phyloP scores from a whole-genome alignment of 441 rosid species.

The Adansonia madagascariensis region DNA sequence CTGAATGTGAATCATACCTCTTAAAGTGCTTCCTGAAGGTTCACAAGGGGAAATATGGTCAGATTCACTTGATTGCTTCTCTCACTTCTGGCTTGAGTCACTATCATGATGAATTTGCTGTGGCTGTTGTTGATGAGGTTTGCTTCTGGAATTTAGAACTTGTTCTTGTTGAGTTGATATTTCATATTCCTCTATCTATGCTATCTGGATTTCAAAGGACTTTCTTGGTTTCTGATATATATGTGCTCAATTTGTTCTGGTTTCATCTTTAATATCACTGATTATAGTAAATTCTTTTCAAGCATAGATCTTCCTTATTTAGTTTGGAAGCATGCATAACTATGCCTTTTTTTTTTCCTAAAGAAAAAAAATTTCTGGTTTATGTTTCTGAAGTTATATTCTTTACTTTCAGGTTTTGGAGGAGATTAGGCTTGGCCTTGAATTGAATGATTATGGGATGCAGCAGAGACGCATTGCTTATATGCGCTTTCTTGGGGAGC shows the following conservation, averaged over 20 bases:
- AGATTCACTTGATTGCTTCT: constrained; percentile 96
- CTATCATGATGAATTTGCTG: constrained; percentile 97
- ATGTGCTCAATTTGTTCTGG: background rate
- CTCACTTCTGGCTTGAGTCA: constrained; percentile 97
- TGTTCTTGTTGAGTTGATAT: constrained; percentile 14
- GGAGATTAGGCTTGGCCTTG: constrained; percentile 95
- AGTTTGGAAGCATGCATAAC: constrained; percentile 4
- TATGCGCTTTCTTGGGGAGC: constrained; percentile 96
- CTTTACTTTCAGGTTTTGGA: constrained; percentile 78
- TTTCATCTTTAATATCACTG: background rate
- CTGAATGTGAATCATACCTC: constrained; percentile 89
- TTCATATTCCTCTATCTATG: constrained; percentile 16
- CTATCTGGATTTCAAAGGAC: constrained; percentile 16
- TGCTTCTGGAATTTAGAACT: constrained; percentile 31
- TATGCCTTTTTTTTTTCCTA: background rate
- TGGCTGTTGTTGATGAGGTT: constrained; percentile 99
- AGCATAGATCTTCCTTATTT: background rate
- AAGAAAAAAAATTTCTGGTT: background rate
- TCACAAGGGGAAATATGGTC: constrained; percentile 94
- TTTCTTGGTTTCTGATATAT: constrained; percentile 1
- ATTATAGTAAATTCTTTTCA: background rate
- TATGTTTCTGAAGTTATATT: constrained; percentile 17
- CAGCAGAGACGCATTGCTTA: constrained; percentile 98
- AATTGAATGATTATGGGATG: constrained; percentile 93
- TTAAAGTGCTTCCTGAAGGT: constrained; percentile 99